A percentile compares a stretch with the other conserved stretches of the same genome.
Conservation (phyloP, 192 early-diverging fungal species). For the Geranomyces variabilis region DNA sequence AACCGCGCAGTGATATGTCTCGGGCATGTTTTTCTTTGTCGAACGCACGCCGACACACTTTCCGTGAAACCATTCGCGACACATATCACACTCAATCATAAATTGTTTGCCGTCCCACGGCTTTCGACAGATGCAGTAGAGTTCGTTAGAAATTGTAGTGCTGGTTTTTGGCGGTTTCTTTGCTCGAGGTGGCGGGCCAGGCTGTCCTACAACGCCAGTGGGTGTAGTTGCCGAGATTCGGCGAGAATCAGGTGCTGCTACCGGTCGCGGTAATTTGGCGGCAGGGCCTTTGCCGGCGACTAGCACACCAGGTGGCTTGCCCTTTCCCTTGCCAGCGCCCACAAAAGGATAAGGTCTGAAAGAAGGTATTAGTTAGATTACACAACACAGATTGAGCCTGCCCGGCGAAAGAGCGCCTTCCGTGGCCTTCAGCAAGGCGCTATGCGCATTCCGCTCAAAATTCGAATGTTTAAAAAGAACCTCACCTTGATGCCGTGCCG, state of each 20-base stretch:
- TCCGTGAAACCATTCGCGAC: conserved; percentile 43
- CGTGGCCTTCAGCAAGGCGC: no score
- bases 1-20: conserved; percentile 19
- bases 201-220: background rate
- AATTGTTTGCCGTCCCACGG: conserved; percentile 34
- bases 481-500: background rate
- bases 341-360: no score
- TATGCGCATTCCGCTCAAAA: no score
- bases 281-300: no score
- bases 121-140: conserved; percentile 38
- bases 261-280: no score
- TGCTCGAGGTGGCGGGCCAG: background rate
- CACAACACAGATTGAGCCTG: no score
- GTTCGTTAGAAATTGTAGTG: background rate
- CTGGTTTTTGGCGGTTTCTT: conserved; percentile 14
- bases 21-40: background rate
- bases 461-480: no score
- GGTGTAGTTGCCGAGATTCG: no score
- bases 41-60: conserved; percentile 31
- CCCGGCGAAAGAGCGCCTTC: no score
- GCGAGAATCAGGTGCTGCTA: no score
- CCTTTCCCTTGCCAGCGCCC: conserved; percentile 9
- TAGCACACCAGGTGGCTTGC: background rate
- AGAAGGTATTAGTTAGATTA: no score
- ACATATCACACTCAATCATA: conserved; percentile 39